phyloP scores from a whole-genome alignment of 2,329 filamentous ascomycete genomes.

The Cercospora nicotianae region DNA sequence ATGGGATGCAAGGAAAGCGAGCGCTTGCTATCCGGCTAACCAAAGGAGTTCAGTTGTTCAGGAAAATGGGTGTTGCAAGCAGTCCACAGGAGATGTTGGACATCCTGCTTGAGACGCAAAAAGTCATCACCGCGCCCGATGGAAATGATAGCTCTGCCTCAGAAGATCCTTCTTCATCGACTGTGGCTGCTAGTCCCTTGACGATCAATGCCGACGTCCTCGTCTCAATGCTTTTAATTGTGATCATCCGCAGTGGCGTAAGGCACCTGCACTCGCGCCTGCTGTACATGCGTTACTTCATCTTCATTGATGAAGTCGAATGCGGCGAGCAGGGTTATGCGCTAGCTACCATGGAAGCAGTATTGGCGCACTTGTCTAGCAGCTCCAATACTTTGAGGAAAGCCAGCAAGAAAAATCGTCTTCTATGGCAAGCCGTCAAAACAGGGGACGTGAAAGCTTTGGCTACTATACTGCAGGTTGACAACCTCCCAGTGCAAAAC shows the following conservation, averaged over 20 bases:
- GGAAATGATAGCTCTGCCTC: slow-evolving; percentile 35
- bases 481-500: slow-evolving; percentile 20
- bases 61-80: slow-evolving; percentile 73
- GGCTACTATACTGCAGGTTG: slow-evolving; percentile 74
- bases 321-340: slow-evolving; percentile 95
- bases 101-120: slow-evolving; percentile 75
- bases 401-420: slow-evolving; percentile 81
- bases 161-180: slow-evolving; percentile 42
- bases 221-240: slow-evolving; percentile 84
- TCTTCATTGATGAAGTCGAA: slow-evolving; percentile 97
- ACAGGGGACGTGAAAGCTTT: slow-evolving; percentile 75
- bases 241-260: slow-evolving; percentile 88
- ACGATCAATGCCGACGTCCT: slow-evolving; percentile 86
- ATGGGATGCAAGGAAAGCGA: slow-evolving; percentile 74
- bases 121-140: slow-evolving; percentile 66
- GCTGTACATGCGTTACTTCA: slow-evolving; percentile 94
- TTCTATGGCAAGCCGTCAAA: slow-evolving; percentile 82
- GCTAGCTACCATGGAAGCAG: slow-evolving; percentile 91
- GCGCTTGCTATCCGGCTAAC: slow-evolving; percentile 75
- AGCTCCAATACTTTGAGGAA: slow-evolving; percentile 80
- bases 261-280: slow-evolving; percentile 84
- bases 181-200: slow-evolving; percentile 49
- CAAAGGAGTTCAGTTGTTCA: slow-evolving; percentile 82
- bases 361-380: slow-evolving; percentile 79
- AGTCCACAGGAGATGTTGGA: slow-evolving; percentile 90